These are phyloP conservation scores for Clavulina sp. DNA, from an alignment of 768 basidiomycete species.

Conservation along the genomic window DNA sequence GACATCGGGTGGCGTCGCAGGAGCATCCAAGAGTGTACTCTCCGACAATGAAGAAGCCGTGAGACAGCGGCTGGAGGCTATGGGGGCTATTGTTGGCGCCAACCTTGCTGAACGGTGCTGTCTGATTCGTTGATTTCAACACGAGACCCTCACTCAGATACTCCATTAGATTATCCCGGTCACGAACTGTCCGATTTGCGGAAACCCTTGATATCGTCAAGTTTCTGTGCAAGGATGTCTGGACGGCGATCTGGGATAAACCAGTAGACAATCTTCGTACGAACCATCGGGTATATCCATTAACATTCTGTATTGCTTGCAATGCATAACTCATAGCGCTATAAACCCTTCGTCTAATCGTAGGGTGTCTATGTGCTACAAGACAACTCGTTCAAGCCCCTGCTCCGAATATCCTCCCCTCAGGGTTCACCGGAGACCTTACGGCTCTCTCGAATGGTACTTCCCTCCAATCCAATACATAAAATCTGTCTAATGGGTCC, in stretches of 20 bases:
- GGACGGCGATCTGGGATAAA: conserved; percentile 81
- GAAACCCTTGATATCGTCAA: conserved; percentile 85
- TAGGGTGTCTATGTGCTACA: conserved; percentile 90
- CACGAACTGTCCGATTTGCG: conserved; percentile 33
- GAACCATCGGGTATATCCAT: conserved; percentile 49
- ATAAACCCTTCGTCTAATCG: neutral
- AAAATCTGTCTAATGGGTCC: neutral
- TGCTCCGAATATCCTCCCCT: conserved; percentile 65
- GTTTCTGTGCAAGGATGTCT: conserved; percentile 94
- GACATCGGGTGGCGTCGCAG: too few species aligned
- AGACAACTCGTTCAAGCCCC: conserved; percentile 78
- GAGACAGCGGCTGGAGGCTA: conserved; percentile 51
- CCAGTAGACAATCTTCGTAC: conserved; percentile 92
- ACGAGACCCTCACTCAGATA: neutral
- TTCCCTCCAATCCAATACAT: conserved; percentile 14
- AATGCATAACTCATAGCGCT: neutral
- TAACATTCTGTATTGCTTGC: neutral
- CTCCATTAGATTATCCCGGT: conserved; percentile 54
- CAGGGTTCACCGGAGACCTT: conserved; percentile 58
- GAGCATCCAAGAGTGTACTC: conserved; percentile 1
- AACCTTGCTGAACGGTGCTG: conserved; percentile 72
- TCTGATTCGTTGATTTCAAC: neutral
- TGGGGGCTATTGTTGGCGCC: conserved; percentile 74
- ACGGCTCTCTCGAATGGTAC: conserved; percentile 50
- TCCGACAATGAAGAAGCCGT: conserved; percentile 66